phyloP scores from a whole-genome alignment of 75 land plant genomes.

The Selaginella tamariscina region DNA sequence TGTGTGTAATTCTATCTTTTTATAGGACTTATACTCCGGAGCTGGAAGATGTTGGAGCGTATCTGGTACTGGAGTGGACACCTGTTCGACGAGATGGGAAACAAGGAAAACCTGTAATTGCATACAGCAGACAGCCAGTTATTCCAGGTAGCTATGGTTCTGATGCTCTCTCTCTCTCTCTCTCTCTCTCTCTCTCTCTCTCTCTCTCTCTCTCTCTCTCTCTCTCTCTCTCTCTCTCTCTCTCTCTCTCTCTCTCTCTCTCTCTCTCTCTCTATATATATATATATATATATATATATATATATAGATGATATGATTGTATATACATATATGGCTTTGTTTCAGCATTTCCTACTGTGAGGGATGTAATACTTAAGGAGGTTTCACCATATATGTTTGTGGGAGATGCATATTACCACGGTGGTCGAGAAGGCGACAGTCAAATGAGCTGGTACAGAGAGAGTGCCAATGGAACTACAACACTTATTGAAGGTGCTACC shows the following conservation, averaged over 20 bases:
- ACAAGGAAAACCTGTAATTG: slow-evolving; percentile 53
- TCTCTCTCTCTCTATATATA: too few relatives aligned
- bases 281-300: too few relatives aligned
- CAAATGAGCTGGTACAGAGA: slow-evolving; percentile 80
- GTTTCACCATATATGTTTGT: slow-evolving; percentile 37
- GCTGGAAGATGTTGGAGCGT: slow-evolving; percentile 77
- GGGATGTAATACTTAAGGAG: slow-evolving; percentile 46
- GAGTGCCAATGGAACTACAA: slow-evolving; percentile 52
- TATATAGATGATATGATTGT: too few relatives aligned
- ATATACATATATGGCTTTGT: too few relatives aligned
- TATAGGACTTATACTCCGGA: slow-evolving; percentile 67
- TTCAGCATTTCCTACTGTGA: slow-evolving; percentile 67
- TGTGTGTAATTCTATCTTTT: background rate
- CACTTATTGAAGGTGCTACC: slow-evolving; percentile 51
- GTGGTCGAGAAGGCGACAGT: slow-evolving; percentile 83
- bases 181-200: too few relatives aligned
- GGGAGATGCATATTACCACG: slow-evolving; percentile 85
- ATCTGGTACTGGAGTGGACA: slow-evolving; percentile 65
- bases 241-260: background rate
- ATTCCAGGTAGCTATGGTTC: slow-evolving; percentile 27
- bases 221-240: too few relatives aligned
- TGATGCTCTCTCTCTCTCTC: too few relatives aligned
- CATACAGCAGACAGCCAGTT: slow-evolving; percentile 58
- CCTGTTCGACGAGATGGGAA: slow-evolving; percentile 78
- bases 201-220: too few relatives aligned